Percentiles rank a stretch among this genome's conserved stretches.
Conservation (phyloP, 176 grass and related monocot genomes). For the Hordeum marinum region DNA sequence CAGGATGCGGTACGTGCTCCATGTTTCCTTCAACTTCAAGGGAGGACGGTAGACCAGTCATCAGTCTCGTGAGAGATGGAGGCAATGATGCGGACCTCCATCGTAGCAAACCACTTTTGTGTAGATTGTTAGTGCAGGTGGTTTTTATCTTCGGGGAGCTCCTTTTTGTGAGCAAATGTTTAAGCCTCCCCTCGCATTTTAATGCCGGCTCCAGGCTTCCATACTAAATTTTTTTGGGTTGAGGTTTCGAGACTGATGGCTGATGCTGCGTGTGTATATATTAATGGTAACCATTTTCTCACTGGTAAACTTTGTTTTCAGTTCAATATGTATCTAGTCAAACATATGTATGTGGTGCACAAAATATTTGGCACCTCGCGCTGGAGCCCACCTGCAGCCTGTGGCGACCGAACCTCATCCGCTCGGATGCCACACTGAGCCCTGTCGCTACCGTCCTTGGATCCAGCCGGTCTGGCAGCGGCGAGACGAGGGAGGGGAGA, state of each 20-base stretch:
- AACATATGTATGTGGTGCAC: too few relatives aligned
- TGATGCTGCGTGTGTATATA: neutral
- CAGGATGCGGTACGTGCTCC: slow-evolving; percentile 77
- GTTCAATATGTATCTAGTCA: too few relatives aligned
- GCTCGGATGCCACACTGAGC: too few relatives aligned
- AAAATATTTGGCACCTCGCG: too few relatives aligned
- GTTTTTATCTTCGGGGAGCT: neutral
- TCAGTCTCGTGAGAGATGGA: neutral
- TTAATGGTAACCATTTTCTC: too few relatives aligned
- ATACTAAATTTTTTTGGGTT: too few relatives aligned
- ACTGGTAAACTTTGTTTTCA: too few relatives aligned
- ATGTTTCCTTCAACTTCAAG: slow-evolving; percentile 78
- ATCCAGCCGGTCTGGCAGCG: too few relatives aligned
- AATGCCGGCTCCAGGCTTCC: neutral
- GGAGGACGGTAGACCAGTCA: neutral
- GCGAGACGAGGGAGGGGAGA: too few relatives aligned
- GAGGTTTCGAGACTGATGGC: neutral
- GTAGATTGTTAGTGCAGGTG: neutral
- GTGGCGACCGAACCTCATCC: too few relatives aligned
- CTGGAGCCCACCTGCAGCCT: too few relatives aligned
- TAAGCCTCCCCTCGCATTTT: neutral
- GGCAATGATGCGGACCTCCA: neutral
- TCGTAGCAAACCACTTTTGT: neutral
- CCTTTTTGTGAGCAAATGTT: neutral
- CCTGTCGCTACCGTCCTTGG: too few relatives aligned